Evolutionary conservation across 495 filamentous ascomycete genomes (phyloP), one percentile per base, ranked within the genome.

Genomic region (Aspergillus bridgeri): DNA sequence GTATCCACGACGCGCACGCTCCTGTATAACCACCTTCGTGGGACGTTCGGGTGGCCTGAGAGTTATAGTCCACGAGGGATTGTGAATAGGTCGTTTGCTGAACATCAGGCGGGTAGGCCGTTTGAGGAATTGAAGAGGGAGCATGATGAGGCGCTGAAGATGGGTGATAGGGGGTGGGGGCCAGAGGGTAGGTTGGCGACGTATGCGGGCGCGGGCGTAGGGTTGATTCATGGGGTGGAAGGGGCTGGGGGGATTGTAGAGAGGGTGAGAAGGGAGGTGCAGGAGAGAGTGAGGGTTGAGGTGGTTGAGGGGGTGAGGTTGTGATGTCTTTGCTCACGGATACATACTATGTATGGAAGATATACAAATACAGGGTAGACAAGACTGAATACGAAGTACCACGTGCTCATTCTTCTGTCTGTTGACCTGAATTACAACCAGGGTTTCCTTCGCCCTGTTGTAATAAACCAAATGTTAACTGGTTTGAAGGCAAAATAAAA

Each of bases 1-100:
- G 71, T 69, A 6, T 80, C 60, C 5, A 94, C 89, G 3, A 79
- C 81, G 5, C 73, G 88, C 24, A 90, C 88, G 1, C 73, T 81
- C 19, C 64, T 92, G 6, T 94, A 90, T 62, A 89, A 94, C 69
- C 75, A 78, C 20, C 68, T 91, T 6, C 69, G 89, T 13, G 89
- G 88, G 0, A 89, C 86, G 0, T 77, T 75, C 33, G 82, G 79
- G 7, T 94, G 89, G 89, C 87, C 88, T 0, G 69, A 77, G 48
- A 63, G 70, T 18, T 91, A 86, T 66, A 82, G 81, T 62, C 86
- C 80, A 0, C 72, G 89, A 6, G 81, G 76, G 6, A 74, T 91
- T 5, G 67, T 84, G 19, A 92, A 91, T 63, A 62, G 72, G 56
- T 87, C 82, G 18, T 87, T 76, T 65, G 52, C 56, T 21, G 89